These are phyloP conservation scores for Coprinopsis sp. DNA, from an alignment of 768 basidiomycete species.

Conservation along the genomic window DNA sequence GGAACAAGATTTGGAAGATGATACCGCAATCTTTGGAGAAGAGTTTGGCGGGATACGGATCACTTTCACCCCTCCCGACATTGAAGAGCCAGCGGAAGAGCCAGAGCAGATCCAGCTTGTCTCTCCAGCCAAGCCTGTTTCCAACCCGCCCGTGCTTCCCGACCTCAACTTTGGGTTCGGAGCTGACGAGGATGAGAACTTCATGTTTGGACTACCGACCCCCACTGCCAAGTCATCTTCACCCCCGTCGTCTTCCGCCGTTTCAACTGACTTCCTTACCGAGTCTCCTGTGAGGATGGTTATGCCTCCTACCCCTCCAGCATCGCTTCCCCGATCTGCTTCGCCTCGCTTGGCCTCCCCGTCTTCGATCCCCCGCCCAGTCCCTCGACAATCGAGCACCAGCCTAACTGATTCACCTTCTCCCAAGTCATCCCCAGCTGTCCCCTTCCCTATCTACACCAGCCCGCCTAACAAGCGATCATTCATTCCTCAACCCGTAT, in stretches of 20 bases:
- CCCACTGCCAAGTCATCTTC: slow-evolving; percentile 12
- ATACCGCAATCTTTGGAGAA: slow-evolving; percentile 54
- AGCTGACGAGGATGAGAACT: slow-evolving; percentile 24
- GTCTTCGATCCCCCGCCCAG: slow-evolving; percentile 48
- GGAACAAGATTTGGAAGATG: slow-evolving; percentile 34
- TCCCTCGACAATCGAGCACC: slow-evolving; percentile 18
- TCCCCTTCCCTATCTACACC: slow-evolving; percentile 30
- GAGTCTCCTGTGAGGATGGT: slow-evolving; percentile 17
- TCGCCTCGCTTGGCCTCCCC: slow-evolving; percentile 29
- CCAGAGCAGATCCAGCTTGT: slow-evolving; percentile 22
- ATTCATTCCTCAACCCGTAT: slow-evolving; percentile 58
- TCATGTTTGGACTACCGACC: slow-evolving; percentile 31
- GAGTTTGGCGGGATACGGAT: slow-evolving; percentile 70
- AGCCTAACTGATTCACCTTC: slow-evolving; percentile 22
- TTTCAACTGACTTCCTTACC: slow-evolving; percentile 11
- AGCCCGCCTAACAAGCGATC: slow-evolving; percentile 58
- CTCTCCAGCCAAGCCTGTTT: slow-evolving; percentile 24
- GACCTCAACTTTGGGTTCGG: slow-evolving; percentile 30
- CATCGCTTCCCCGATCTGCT: slow-evolving; percentile 26
- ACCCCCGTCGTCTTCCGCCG: slow-evolving; percentile 8
- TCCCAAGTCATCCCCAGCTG: slow-evolving; percentile 20
- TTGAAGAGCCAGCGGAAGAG: slow-evolving; percentile 28
- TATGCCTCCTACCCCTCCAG: slow-evolving; percentile 26
- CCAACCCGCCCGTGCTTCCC: slow-evolving; percentile 30
- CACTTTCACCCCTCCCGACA: slow-evolving; percentile 62